phyloP scores from a whole-genome alignment of 2,329 filamentous ascomycete genomes.

The Raffaelea ambrosiae region DNA sequence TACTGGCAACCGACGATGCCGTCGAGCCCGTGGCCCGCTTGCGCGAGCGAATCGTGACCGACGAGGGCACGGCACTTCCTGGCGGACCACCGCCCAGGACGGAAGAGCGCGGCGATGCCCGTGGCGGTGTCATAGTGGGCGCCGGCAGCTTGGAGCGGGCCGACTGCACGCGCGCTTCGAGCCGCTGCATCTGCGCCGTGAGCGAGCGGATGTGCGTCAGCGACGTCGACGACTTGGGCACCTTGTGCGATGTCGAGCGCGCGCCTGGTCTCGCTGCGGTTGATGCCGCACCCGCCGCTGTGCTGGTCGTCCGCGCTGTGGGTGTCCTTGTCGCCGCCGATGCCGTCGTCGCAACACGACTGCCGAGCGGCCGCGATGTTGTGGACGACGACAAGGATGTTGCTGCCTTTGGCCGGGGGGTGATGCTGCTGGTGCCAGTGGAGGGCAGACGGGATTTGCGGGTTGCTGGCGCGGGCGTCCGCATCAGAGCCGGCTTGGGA shows the following conservation, averaged over 20 bases:
- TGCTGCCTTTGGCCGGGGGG: slow-evolving; percentile 44
- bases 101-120: slow-evolving; percentile 61
- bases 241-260: slow-evolving; percentile 36
- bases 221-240: slow-evolving; percentile 54
- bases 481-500: slow-evolving; percentile 22
- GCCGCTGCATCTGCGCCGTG: slow-evolving; percentile 93
- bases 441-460: slow-evolving; percentile 48
- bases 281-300: slow-evolving; percentile 14
- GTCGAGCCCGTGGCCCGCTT: slow-evolving; percentile 57
- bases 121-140: slow-evolving; percentile 68
- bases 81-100: slow-evolving; percentile 22
- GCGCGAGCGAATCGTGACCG: slow-evolving; percentile 57
- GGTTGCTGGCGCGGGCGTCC: slow-evolving; percentile 26
- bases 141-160: slow-evolving; percentile 87
- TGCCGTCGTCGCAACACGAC: slow-evolving; percentile 33
- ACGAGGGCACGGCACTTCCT: slow-evolving; percentile 41
- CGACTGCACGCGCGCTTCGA: slow-evolving; percentile 87
- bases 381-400: slow-evolving; percentile 27
- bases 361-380: slow-evolving; percentile 21
- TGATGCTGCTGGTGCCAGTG: slow-evolving; percentile 38
- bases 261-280: slow-evolving; percentile 36
- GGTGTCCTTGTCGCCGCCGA: slow-evolving; percentile 37
- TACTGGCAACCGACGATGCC: slow-evolving; percentile 29
- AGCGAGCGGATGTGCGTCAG: slow-evolving; percentile 88
- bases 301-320: slow-evolving; percentile 35